phyloP scores from a whole-genome alignment of 331 rosid genomes.

The Quercus tomentella region DNA sequence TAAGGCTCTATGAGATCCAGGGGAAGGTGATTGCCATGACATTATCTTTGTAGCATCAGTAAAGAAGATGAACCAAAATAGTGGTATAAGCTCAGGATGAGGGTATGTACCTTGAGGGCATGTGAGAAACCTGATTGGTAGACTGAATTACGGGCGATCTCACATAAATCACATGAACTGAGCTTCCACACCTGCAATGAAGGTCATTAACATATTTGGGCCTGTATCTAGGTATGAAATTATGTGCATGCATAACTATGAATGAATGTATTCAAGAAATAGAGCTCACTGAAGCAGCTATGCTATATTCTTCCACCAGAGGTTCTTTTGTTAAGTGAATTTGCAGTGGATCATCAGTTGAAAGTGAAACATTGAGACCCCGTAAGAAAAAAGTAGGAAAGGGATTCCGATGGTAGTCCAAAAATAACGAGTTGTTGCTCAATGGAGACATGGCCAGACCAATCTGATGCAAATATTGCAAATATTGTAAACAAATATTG shows the following conservation, averaged over 20 bases:
- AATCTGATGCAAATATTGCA: constrained; percentile 47
- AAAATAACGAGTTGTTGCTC: constrained; percentile 93
- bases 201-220: neutral
- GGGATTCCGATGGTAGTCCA: constrained; percentile 97
- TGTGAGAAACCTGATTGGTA: constrained; percentile 99
- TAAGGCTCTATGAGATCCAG: too few species aligned
- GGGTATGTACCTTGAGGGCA: constrained; percentile 67
- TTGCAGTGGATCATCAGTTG: constrained; percentile 99
- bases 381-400: constrained; percentile 82
- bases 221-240: neutral
- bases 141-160: constrained; percentile 96
- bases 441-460: constrained; percentile 99
- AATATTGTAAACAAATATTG: constrained; percentile 5
- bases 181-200: constrained; percentile 87
- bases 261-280: constrained; percentile 18
- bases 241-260: neutral
- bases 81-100: neutral
- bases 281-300: constrained; percentile 92
- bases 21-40: neutral
- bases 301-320: constrained; percentile 95
- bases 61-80: neutral
- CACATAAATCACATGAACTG: constrained; percentile 96
- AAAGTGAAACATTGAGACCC: constrained; percentile 95
- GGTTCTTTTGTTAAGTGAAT: constrained; percentile 98
- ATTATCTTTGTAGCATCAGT: neutral